These are phyloP conservation scores for Zygnema cylindricum DNA, from an alignment of 139 green algal species.

Conservation along the genomic window DNA sequence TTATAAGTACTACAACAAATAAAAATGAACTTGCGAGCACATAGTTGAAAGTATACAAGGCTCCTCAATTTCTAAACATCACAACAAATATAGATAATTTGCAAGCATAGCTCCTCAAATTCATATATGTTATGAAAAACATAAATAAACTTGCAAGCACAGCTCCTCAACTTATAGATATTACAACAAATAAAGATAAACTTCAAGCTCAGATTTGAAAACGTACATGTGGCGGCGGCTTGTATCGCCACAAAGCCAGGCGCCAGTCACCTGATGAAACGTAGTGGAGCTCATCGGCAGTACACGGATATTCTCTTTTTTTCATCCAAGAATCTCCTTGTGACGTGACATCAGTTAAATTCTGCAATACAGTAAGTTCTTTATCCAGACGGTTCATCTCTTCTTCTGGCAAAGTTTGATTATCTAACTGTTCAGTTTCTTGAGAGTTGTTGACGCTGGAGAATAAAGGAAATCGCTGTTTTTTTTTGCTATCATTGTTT, in stretches of 20 bases:
- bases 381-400: constrained; percentile 25
- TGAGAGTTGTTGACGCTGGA: not conserved
- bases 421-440: not conserved
- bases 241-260: constrained; percentile 45
- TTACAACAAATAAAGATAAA: too few relatives aligned
- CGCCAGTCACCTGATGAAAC: constrained; percentile 27
- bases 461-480: not conserved
- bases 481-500: too few relatives aligned
- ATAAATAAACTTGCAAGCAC: too few relatives aligned
- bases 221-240: constrained; percentile 22
- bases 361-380: not conserved
- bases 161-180: too few relatives aligned
- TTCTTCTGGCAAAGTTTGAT: not conserved
- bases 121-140: too few relatives aligned
- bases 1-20: too few relatives aligned
- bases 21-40: too few relatives aligned
- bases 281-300: constrained; percentile 51
- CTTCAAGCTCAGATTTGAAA: too few relatives aligned
- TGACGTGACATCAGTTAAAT: not conserved
- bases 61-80: too few relatives aligned
- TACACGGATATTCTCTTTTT: constrained; percentile 5
- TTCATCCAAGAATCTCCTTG: not conserved
- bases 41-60: too few relatives aligned
- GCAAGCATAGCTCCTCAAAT: too few relatives aligned
- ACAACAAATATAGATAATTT: too few relatives aligned